A percentile compares a stretch with the other conserved stretches of the same genome.
Conservation (phyloP, 345 rosid genomes). For the Eucalyptus sp. region DNA sequence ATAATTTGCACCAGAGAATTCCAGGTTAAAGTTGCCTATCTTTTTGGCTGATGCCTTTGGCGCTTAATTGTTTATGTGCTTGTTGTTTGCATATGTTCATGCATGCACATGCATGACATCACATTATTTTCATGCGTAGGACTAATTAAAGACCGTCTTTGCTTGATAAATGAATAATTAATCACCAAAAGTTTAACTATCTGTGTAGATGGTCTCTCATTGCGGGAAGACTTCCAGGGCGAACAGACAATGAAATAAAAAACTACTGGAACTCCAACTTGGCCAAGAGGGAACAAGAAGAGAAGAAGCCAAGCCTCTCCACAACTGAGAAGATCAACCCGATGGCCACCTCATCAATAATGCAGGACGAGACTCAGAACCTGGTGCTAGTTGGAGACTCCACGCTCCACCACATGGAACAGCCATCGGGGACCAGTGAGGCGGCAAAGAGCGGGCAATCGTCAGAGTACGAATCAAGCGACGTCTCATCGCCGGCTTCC, state of each 20-base stretch:
- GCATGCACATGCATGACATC: background rate
- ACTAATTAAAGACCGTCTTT: background rate
- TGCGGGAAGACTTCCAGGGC: constrained; percentile 37
- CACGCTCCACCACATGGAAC: background rate
- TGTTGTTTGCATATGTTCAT: background rate
- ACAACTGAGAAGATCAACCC: background rate
- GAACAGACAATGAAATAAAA: constrained; percentile 46
- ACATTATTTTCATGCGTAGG: background rate
- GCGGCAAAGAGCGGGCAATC: background rate
- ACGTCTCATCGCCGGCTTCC: background rate
- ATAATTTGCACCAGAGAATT: background rate
- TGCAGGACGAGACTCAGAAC: background rate
- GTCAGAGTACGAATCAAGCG: background rate
- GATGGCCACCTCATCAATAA: background rate
- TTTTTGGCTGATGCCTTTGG: background rate
- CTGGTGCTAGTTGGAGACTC: background rate
- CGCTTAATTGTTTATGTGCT: background rate
- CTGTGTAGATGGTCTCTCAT: constrained; percentile 2
- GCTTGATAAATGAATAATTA: background rate
- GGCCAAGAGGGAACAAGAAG: background rate
- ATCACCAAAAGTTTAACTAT: background rate
- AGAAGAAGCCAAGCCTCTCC: background rate
- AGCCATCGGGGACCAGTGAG: background rate
- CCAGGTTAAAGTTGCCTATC: background rate
- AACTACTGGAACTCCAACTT: constrained; percentile 35